Percentiles rank a stretch among this genome's conserved stretches.
Conservation (phyloP, 2,329 filamentous ascomycete genomes). For the Fusarium aywerte region DNA sequence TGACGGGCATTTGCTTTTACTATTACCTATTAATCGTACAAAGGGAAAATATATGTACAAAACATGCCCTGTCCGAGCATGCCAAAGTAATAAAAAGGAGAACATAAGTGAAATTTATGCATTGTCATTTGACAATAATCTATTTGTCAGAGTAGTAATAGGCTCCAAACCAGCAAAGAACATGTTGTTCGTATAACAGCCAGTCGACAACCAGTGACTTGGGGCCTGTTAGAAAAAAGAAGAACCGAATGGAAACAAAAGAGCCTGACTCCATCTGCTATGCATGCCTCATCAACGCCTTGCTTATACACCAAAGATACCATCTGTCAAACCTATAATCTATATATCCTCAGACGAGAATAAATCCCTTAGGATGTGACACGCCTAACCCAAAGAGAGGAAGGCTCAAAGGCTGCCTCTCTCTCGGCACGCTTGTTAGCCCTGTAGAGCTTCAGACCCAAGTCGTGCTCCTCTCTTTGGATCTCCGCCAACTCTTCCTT, state of each 20-base stretch:
- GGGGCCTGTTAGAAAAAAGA: conserved; percentile 17
- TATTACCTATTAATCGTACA: conserved; percentile 17
- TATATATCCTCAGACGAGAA: conserved; percentile 8
- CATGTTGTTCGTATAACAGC: conserved; percentile 27
- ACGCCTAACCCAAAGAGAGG: conserved; percentile 80
- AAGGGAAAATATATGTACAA: background rate
- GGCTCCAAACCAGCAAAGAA: conserved; percentile 23
- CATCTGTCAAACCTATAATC: conserved; percentile 7
- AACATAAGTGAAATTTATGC: conserved; percentile 1
- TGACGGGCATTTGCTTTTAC: conserved; percentile 10
- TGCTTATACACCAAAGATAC: conserved; percentile 29
- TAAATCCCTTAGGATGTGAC: conserved; percentile 68
- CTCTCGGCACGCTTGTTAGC: conserved; percentile 80
- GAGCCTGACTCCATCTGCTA: conserved; percentile 38
- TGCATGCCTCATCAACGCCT: conserved; percentile 43
- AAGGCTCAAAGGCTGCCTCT: conserved; percentile 71
- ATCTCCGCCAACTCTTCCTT: conserved; percentile 77
- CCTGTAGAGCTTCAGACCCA: conserved; percentile 78
- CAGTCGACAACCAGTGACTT: conserved; percentile 24
- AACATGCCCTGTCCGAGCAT: background rate
- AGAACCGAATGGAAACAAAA: conserved; percentile 20
- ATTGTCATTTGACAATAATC: conserved; percentile 15
- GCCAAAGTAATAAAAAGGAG: background rate
- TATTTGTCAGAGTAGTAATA: conserved; percentile 20
- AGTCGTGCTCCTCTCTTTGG: conserved; percentile 79